Percentiles rank a stretch among this genome's conserved stretches.
Conservation (phyloP, 768 basidiomycete genomes). For the Leccinum longicurvipes region DNA sequence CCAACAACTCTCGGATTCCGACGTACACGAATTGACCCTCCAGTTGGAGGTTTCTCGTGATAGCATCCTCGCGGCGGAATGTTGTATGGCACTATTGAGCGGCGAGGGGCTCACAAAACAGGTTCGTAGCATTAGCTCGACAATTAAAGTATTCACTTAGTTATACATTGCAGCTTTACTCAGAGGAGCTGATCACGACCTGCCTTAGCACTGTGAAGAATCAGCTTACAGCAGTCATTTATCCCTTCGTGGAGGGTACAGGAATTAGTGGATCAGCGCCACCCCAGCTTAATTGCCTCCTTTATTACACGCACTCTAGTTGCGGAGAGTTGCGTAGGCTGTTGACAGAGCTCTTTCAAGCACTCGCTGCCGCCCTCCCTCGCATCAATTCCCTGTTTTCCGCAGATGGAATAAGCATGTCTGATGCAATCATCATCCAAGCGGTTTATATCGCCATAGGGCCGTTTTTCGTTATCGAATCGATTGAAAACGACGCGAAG, state of each 20-base stretch:
- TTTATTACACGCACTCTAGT: constrained; percentile 38
- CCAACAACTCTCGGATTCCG: constrained; percentile 39
- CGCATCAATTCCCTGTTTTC: constrained; percentile 72
- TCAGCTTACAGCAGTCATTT: constrained; percentile 73
- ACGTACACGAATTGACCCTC: constrained; percentile 50
- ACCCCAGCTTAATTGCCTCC: constrained; percentile 51
- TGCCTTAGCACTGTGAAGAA: constrained; percentile 79
- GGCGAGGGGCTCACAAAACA: constrained; percentile 84
- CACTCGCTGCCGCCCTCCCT: constrained; percentile 66
- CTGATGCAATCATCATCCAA: constrained; percentile 88
- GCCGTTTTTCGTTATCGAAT: constrained; percentile 88
- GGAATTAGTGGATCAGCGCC: constrained; percentile 40
- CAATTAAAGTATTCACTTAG: constrained; percentile 1
- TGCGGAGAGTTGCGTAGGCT: constrained; percentile 42
- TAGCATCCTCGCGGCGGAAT: constrained; percentile 80
- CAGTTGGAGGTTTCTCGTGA: constrained; percentile 63
- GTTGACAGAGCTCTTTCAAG: constrained; percentile 70
- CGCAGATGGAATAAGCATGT: constrained; percentile 67
- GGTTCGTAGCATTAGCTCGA: constrained; percentile 40
- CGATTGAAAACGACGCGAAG: constrained; percentile 52
- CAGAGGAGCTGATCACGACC: constrained; percentile 85
- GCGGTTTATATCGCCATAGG: constrained; percentile 91
- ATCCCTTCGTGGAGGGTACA: constrained; percentile 80
- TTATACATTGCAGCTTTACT: constrained; percentile 62
- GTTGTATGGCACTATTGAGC: constrained; percentile 71